Conservation (phyloP, 2,329 filamentous ascomycete species). For the Aureobasidium leucospermi region DNA sequence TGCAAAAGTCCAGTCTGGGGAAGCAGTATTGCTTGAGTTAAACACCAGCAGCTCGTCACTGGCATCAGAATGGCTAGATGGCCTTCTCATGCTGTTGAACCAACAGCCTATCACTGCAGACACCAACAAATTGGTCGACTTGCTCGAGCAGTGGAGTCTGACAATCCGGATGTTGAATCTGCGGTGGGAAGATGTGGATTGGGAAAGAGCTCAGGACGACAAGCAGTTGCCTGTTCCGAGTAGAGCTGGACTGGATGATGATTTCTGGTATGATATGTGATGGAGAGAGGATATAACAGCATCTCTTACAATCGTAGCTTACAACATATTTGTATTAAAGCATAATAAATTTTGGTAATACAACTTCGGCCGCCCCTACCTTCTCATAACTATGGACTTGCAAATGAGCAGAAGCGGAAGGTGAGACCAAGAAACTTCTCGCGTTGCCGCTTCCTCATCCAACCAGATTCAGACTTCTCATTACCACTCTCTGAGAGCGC, state of each 20-base stretch:
- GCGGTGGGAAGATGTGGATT: conserved; percentile 68
- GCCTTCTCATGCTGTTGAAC: conserved; percentile 86
- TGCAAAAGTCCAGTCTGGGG: conserved; percentile 28
- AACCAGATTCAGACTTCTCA: background rate
- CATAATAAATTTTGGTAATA: background rate
- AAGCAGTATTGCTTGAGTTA: conserved; percentile 72
- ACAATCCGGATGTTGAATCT: conserved; percentile 92
- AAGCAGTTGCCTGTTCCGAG: conserved; percentile 56
- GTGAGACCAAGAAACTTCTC: too few species aligned
- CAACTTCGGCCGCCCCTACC: background rate
- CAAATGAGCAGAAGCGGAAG: too few species aligned
- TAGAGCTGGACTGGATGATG: conserved; percentile 77
- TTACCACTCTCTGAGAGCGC: conserved; percentile 60
- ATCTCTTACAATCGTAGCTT: background rate
- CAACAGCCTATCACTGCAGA: conserved; percentile 96
- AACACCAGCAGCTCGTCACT: conserved; percentile 72
- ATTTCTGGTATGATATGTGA: conserved; percentile 76
- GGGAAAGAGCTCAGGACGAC: conserved; percentile 19
- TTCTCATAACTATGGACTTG: too few species aligned
- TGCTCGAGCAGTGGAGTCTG: conserved; percentile 84
- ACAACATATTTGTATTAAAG: background rate
- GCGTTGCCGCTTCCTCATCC: background rate
- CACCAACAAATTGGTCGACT: conserved; percentile 78
- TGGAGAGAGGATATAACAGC: background rate
- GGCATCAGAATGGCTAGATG: conserved; percentile 95